These are phyloP conservation scores for Claviceps sp. DNA, from an alignment of 2,329 filamentous ascomycete species.

Conservation along the genomic window DNA sequence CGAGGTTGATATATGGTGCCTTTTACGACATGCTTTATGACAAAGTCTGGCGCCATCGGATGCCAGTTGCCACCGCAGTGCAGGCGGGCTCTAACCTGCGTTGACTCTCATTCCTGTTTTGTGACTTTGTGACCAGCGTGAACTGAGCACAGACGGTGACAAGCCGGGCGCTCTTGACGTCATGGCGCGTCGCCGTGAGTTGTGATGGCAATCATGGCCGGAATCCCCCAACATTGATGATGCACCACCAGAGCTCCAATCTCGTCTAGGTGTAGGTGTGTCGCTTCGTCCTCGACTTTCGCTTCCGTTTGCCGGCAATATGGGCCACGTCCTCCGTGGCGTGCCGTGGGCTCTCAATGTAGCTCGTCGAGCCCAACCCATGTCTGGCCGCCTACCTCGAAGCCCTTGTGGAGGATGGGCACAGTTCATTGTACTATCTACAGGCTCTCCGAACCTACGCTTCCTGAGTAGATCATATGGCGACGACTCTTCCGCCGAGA, in stretches of 20 bases:
- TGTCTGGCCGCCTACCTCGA: background rate
- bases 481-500: background rate
- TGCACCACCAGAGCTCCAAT: background rate
- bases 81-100: too few species aligned
- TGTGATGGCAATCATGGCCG: background rate
- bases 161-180: background rate
- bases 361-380: background rate
- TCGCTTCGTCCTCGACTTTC: background rate
- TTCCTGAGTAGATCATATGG: background rate
- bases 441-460: background rate
- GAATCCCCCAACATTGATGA: too few species aligned
- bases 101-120: too few species aligned
- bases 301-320: background rate
- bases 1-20: too few species aligned
- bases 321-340: constrained; percentile 3
- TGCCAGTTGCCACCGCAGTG: too few species aligned
- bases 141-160: background rate
- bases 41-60: too few species aligned
- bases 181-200: background rate
- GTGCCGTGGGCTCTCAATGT: background rate
- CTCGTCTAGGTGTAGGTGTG: background rate
- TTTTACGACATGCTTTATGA: too few species aligned
- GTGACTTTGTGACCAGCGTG: too few species aligned
- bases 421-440: background rate
- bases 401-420: background rate